Conservation (phyloP, 139 green algal species). For the Trebouxia sp. region DNA sequence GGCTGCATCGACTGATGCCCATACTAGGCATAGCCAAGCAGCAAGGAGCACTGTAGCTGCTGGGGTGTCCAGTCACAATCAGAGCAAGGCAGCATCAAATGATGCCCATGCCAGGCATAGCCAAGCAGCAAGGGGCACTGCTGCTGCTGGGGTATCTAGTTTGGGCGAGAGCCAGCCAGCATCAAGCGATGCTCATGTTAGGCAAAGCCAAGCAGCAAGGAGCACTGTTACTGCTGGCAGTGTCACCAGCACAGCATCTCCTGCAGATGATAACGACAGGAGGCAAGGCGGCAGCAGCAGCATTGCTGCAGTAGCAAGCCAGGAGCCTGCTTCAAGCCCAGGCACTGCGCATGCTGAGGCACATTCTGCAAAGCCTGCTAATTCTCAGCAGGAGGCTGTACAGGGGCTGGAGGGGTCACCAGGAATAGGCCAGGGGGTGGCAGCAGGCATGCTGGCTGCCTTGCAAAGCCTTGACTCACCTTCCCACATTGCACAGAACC, state of each 20-base stretch:
- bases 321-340: too few relatives aligned
- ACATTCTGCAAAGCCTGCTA: too few relatives aligned
- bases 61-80: too few relatives aligned
- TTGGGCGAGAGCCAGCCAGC: too few relatives aligned
- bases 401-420: neutral
- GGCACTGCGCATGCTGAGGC: too few relatives aligned
- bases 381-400: too few relatives aligned
- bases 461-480: neutral
- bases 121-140: neutral
- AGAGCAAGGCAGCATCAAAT: too few relatives aligned
- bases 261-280: neutral
- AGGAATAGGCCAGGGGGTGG: neutral
- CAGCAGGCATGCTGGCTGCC: slow-evolving; percentile 1
- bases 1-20: too few relatives aligned
- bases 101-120: neutral
- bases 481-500: too few relatives aligned
- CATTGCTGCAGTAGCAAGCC: too few relatives aligned
- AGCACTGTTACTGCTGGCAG: neutral
- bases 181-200: neutral
- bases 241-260: neutral
- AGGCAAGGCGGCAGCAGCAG: neutral
- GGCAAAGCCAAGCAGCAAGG: neutral
- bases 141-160: neutral
- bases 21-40: too few relatives aligned
- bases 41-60: too few relatives aligned